These are phyloP conservation scores for Podospora tetraspora DNA, from an alignment of 495 filamentous ascomycete species.

Conservation along the genomic window DNA sequence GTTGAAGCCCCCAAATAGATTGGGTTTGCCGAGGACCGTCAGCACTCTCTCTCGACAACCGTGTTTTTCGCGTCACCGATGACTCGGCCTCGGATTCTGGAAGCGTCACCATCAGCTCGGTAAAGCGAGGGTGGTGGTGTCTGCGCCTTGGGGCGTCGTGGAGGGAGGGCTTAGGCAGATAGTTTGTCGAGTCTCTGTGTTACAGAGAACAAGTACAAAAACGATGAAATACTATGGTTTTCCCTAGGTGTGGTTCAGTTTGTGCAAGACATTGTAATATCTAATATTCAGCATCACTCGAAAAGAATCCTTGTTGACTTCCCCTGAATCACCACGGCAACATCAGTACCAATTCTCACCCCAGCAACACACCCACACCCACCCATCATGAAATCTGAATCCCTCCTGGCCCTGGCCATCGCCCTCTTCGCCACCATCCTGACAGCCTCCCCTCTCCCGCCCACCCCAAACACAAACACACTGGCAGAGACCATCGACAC, in stretches of 20 bases:
- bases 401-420: neutral
- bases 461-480: neutral
- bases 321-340: neutral
- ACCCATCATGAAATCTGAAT: neutral
- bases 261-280: neutral
- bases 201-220: neutral
- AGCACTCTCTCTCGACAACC: neutral
- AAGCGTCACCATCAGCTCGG: neutral
- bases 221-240: neutral
- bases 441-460: neutral
- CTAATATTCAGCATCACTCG: neutral
- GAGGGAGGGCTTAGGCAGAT: neutral
- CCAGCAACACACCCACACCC: neutral
- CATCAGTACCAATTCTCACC: too few species aligned
- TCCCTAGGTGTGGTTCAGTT: neutral
- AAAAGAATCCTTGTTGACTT: neutral
- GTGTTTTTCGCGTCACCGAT: neutral
- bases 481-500: neutral
- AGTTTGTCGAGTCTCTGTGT: neutral
- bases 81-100: neutral
- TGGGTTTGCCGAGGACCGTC: neutral
- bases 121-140: neutral
- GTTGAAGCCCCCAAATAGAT: neutral
- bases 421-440: neutral
- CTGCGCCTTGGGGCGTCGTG: neutral